phyloP scores from a whole-genome alignment of 116 monocot genomes.

The Iris pallida region DNA sequence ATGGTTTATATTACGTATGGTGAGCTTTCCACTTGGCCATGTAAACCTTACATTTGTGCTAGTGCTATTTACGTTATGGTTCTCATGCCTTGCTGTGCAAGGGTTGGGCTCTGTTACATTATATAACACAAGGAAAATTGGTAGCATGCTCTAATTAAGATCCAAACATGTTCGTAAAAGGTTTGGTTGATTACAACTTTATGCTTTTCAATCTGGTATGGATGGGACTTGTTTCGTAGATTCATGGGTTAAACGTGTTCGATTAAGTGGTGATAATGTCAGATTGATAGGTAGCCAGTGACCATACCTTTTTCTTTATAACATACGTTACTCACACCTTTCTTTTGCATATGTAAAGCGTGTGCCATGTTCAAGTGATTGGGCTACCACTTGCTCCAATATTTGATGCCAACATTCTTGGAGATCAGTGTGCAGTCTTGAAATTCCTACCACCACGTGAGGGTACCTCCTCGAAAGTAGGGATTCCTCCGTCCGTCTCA shows the following conservation, averaged over 20 bases:
- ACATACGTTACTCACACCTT: neutral
- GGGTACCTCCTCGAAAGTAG: no score
- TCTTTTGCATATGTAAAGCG: constrained; percentile 22
- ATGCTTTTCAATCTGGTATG: neutral
- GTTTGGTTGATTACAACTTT: neutral
- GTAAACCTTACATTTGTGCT: neutral
- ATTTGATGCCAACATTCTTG: constrained; percentile 6
- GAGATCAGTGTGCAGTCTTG: no score
- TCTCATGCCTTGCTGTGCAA: neutral
- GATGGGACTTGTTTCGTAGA: neutral
- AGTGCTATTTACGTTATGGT: neutral
- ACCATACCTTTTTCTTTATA: neutral
- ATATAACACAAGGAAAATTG: neutral
- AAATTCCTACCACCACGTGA: no score
- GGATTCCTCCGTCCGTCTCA: no score
- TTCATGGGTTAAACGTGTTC: neutral
- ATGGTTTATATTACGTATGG: constrained; percentile 61
- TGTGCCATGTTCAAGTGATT: constrained; percentile 46
- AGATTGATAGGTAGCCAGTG: no score
- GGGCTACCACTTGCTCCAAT: constrained; percentile 39
- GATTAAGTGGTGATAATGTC: neutral
- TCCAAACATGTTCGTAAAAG: neutral
- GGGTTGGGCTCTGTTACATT: neutral
- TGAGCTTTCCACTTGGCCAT: constrained; percentile 15
- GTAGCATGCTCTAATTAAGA: neutral